phyloP scores from a whole-genome alignment of 208 protist genomes.

The Leishmania mexicana region DNA sequence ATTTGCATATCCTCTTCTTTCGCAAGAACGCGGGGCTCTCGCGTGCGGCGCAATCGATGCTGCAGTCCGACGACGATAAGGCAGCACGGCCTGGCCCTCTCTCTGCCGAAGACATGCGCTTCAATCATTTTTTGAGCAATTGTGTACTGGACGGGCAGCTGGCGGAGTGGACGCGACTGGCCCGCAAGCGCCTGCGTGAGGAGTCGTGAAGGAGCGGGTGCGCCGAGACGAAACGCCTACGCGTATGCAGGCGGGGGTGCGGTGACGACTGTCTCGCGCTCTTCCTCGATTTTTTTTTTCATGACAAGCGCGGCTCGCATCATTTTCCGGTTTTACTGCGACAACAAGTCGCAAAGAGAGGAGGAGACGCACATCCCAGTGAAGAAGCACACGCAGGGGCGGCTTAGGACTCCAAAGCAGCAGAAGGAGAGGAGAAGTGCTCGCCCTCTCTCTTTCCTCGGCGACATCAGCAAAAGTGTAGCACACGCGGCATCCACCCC shows the following conservation, averaged over 20 bases:
- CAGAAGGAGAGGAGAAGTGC: not conserved
- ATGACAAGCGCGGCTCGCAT: not conserved
- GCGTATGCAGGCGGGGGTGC: not conserved
- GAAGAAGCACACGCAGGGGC: not conserved
- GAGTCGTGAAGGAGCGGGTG: not conserved
- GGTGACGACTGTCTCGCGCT: not conserved
- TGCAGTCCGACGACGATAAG: not conserved
- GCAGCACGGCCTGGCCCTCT: not conserved
- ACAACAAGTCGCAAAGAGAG: not conserved
- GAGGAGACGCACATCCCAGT: not conserved
- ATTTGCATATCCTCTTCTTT: conserved; percentile 18
- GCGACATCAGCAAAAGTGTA: not conserved
- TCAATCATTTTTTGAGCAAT: conserved; percentile 27
- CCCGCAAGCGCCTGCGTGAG: conserved; percentile 51
- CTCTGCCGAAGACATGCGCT: conserved; percentile 14
- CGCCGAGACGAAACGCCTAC: not conserved
- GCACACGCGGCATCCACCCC: not conserved
- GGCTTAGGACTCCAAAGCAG: not conserved
- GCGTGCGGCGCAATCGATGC: conserved; percentile 11
- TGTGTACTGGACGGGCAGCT: conserved; percentile 57
- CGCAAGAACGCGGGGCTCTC: conserved; percentile 1
- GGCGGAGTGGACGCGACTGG: conserved; percentile 48
- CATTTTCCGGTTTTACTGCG: not conserved
- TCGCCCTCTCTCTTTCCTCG: not conserved
- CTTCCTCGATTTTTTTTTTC: not conserved